Percentiles rank a stretch among this genome's conserved stretches.
Evolutionary conservation across 306 rosid genomes (phyloP).

Genomic region (Fragaria vesca): DNA sequence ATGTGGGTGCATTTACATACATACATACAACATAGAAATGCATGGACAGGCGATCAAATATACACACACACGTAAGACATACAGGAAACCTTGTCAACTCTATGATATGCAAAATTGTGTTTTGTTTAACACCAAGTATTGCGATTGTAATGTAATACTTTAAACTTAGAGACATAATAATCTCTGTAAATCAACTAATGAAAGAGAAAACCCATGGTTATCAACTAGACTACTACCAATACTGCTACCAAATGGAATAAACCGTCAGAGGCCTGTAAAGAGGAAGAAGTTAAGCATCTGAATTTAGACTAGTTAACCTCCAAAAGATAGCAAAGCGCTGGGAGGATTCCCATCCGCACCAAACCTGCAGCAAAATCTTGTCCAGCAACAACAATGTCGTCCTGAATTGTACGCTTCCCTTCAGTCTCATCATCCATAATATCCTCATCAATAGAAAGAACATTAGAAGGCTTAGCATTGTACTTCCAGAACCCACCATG

Average conservation of each 20-base stretch:
- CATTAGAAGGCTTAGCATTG: constrained; percentile 78
- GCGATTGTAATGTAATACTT: background rate
- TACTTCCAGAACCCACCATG: constrained; percentile 96
- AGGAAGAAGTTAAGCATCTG: background rate
- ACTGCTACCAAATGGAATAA: background rate
- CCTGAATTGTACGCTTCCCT: constrained; percentile 81
- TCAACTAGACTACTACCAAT: background rate
- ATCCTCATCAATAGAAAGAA: constrained; percentile 54
- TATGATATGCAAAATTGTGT: background rate
- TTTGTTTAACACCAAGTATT: background rate
- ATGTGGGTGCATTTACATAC: background rate
- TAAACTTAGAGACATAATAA: background rate
- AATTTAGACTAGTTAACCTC: constrained; percentile 54
- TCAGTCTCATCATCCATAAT: constrained; percentile 55
- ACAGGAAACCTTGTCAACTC: background rate
- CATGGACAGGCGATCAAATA: background rate
- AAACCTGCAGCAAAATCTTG: constrained; percentile 92
- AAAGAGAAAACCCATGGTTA: background rate
- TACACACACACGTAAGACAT: background rate
- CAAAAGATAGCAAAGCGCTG: constrained; percentile 73
- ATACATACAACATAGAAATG: background rate
- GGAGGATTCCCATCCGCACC: constrained; percentile 89
- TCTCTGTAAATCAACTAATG: background rate
- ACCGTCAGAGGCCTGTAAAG: background rate
- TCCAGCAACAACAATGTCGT: constrained; percentile 86